These are phyloP conservation scores for Cladosporium sp. DNA, from an alignment of 2,329 filamentous ascomycete species.

Conservation along the genomic window DNA sequence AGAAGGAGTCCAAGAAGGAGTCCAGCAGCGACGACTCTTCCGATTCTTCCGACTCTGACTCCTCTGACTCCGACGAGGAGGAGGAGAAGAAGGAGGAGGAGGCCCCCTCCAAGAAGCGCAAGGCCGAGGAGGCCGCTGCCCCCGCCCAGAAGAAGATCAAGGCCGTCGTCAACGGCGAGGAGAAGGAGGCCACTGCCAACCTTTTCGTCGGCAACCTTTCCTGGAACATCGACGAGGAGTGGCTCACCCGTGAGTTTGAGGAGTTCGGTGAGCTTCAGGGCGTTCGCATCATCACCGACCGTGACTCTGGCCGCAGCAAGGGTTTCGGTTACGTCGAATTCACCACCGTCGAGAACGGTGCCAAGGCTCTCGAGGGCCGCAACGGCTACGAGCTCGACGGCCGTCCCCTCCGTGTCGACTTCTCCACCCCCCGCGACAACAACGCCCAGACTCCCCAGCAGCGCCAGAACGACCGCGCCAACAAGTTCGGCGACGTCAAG, in stretches of 20 bases:
- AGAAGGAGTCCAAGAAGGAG: constrained; percentile 2
- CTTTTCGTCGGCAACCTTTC: constrained; percentile 88
- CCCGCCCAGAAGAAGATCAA: constrained; percentile 64
- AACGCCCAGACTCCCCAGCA: constrained; percentile 36
- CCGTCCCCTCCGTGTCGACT: constrained; percentile 74
- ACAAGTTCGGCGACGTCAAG: constrained; percentile 70
- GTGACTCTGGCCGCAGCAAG: constrained; percentile 75
- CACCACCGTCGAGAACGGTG: constrained; percentile 60
- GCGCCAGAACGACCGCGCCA: constrained; percentile 54
- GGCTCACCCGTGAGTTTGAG: constrained; percentile 77
- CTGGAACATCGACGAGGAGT: constrained; percentile 85
- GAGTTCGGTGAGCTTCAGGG: constrained; percentile 67
- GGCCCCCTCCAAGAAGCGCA: constrained; percentile 60
- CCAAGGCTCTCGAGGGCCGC: constrained; percentile 70
- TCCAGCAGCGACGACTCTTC: constrained; percentile 15
- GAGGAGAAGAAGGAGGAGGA: constrained; percentile 37
- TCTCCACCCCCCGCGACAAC: constrained; percentile 63
- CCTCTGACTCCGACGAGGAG: constrained; percentile 30
- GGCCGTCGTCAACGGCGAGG: constrained; percentile 34
- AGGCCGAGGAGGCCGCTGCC: constrained; percentile 53
- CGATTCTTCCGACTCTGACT: constrained; percentile 22
- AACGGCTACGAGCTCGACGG: constrained; percentile 70
- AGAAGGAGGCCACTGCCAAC: constrained; percentile 53
- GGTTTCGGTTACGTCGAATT: constrained; percentile 94
- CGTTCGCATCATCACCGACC: constrained; percentile 80